A percentile compares a stretch with the other conserved stretches of the same genome.
Evolutionary conservation across 805 yeast species (phyloP).

Genomic region (Ogataea ganodermae): DNA sequence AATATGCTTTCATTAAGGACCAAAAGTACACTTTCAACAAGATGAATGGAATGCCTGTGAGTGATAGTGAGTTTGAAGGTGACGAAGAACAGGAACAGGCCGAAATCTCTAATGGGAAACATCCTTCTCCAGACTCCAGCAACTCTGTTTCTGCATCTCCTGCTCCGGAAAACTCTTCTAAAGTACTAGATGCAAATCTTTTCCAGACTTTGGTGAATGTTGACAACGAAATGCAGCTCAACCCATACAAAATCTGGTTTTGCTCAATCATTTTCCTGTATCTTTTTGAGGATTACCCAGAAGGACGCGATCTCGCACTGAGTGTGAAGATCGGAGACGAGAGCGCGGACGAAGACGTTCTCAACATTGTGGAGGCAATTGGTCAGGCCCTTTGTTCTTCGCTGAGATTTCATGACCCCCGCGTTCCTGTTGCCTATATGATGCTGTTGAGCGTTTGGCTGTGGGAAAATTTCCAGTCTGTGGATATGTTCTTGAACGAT

Average conservation of each 20-base stretch:
- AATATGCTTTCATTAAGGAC: slow-evolving; percentile 60
- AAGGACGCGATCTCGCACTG: slow-evolving; percentile 49
- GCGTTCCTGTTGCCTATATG: slow-evolving; percentile 76
- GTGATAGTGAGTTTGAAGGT: slow-evolving; percentile 13
- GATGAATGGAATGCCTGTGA: slow-evolving; percentile 25
- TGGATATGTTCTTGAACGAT: slow-evolving; percentile 72
- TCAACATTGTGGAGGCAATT: slow-evolving; percentile 71
- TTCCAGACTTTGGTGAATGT: slow-evolving; percentile 73
- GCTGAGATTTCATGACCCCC: slow-evolving; percentile 61
- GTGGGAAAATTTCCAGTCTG: slow-evolving; percentile 74
- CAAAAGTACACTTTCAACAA: slow-evolving; percentile 54
- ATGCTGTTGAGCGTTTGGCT: slow-evolving; percentile 76
- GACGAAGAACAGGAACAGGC: slow-evolving; percentile 6
- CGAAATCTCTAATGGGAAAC: slow-evolving; percentile 3
- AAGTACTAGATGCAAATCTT: slow-evolving; percentile 55
- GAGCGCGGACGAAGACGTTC: slow-evolving; percentile 65
- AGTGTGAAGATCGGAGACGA: slow-evolving; percentile 59
- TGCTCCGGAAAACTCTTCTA: slow-evolving; percentile 22
- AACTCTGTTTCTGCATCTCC: slow-evolving; percentile 10
- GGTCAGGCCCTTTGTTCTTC: slow-evolving; percentile 72
- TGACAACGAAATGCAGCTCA: slow-evolving; percentile 67
- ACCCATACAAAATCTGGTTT: slow-evolving; percentile 90
- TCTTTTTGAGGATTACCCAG: slow-evolving; percentile 57
- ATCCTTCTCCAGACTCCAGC: neutral
- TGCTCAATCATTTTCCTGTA: slow-evolving; percentile 65